Base-by-base conservation (phyloP, 768 basidiomycete species). In the Kwoniella pini region DNA sequence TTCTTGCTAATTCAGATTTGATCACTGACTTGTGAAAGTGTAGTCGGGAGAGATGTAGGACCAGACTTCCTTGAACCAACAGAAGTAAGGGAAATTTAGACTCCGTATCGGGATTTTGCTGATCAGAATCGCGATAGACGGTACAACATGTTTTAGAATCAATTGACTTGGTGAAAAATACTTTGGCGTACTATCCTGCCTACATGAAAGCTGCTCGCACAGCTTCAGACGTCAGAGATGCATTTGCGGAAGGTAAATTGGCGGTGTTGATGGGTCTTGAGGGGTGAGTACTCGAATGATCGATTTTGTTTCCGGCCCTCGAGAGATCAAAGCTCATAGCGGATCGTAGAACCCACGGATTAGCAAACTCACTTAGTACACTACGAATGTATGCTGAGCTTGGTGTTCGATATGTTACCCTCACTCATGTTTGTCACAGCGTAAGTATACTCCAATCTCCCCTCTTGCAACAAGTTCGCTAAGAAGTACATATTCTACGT, bases 341-440 rank as follows among this genome's bases (percentile, higher is more conserved):
- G 50, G 26, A n/a, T 26, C 4, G 3, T 22, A 57, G 55, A 4
- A 39, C 55, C 11, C 68, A 70, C 31, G 53, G 48, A 39, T 54
- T 70, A 27, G 65, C 62, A 9, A 67, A 67, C 43, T 66, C 65
- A 0, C 51, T 70, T 4, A 55, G 56, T 2, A 64, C 57, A 28
- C 26, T 70, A 19, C 45, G 68, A 11, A 58, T 70, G 7, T 63
- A 56, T 17, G 64, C 64, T 22, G 49, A 54, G 27, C 52, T 70
- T 3, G 68, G 68, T 24, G 58, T 64, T 2, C 33, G 62, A 30
- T 70, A 70, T 39, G 30, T 64, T 15, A 70, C 64, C 13, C 48
- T 70, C 17, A 67, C 68, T 3, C 68, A 70, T 40, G 49, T 59
- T 28, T 64, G 63, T 57, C 68, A 65, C 28, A 46, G 40, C 9